phyloP scores from a whole-genome alignment of 164 flowering plant genomes.

The Annona cherimola region DNA sequence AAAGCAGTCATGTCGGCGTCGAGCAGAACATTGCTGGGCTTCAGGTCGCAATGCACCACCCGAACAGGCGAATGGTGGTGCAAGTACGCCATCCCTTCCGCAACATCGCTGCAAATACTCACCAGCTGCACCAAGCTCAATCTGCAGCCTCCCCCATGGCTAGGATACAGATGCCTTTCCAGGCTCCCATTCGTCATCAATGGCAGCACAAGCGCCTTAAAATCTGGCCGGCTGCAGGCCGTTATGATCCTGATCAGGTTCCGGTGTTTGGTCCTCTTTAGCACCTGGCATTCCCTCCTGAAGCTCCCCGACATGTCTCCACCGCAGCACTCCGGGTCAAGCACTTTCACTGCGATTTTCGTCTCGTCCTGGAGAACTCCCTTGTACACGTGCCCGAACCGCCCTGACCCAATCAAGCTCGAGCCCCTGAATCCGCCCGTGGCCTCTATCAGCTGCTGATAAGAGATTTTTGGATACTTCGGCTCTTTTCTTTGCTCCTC shows the following conservation, averaged over 20 bases:
- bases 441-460: constrained; percentile 64
- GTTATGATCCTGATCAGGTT: constrained; percentile 80
- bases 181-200: constrained; percentile 88
- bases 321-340: constrained; percentile 32
- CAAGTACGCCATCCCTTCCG: constrained; percentile 81
- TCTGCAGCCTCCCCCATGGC: constrained; percentile 18
- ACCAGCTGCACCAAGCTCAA: constrained; percentile 59
- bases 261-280: constrained; percentile 69
- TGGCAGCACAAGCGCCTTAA: constrained; percentile 83
- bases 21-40: constrained; percentile 84
- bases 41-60: constrained; percentile 82
- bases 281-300: constrained; percentile 76
- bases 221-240: constrained; percentile 70
- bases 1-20: constrained; percentile 73
- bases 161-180: constrained; percentile 64
- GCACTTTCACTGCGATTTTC: constrained; percentile 73
- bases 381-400: constrained; percentile 82
- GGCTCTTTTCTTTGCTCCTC: constrained; percentile 29
- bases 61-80: constrained; percentile 71
- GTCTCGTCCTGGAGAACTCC: constrained; percentile 59
- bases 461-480: constrained; percentile 61
- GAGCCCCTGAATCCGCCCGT: constrained; percentile 64
- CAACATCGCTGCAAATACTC: constrained; percentile 70
- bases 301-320: constrained; percentile 51
- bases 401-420: constrained; percentile 70